Base-by-base conservation (phyloP, 495 filamentous ascomycete genomes). In the Aspergillus biplanus region DNA sequence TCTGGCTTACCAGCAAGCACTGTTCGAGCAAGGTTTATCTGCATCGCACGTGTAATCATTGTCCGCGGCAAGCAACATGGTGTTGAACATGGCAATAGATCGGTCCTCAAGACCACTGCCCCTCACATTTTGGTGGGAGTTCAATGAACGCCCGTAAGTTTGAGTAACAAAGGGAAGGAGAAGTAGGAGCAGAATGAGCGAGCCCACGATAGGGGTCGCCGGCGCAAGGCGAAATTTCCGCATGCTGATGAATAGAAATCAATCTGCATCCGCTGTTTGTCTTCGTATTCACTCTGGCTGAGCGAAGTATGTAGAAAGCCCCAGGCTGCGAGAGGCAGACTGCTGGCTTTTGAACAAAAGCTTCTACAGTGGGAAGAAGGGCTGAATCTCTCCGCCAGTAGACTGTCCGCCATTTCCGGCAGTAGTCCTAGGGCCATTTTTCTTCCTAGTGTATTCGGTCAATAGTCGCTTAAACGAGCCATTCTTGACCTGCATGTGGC, bases 21-120 rank as follows among this genome's bases (percentile, higher is more conserved):
- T 21, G 32, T 54, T 54, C 11, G 50, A 27, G n/a, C 50, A 54
- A 5, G 50, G 50, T 6, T 32, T 54, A 33, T 54, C 50, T 5
- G 21, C 50, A 33, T 4, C 12, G 16, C 50, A 54, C 11, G 27
- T 31, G 27, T 33, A 32, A 33, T 54, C 50, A 34, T 54, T 21
- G 12, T 6, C 35, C 6, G 35, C 12, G 6, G 35, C 35, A 39
- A 39, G 35, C 6, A 39, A 12, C 35, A 6, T 39, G 12, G 35
- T 39, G 35, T 39, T 39, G 35, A 39, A 39, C 35, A 39, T 39
- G 12, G 35, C 35, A 6, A 39, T 6, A 39, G 35, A 39, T 39
- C 35, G 35, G 35, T 12, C 35, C 35, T 39, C 35, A 12, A 39
- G 35, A n/a, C n/a, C n/a, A n/a, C n/a, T n/a, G n/a, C n/a, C n/a